phyloP scores from a whole-genome alignment of 805 yeast genomes.

The Barnettozyma wickerhamii region DNA sequence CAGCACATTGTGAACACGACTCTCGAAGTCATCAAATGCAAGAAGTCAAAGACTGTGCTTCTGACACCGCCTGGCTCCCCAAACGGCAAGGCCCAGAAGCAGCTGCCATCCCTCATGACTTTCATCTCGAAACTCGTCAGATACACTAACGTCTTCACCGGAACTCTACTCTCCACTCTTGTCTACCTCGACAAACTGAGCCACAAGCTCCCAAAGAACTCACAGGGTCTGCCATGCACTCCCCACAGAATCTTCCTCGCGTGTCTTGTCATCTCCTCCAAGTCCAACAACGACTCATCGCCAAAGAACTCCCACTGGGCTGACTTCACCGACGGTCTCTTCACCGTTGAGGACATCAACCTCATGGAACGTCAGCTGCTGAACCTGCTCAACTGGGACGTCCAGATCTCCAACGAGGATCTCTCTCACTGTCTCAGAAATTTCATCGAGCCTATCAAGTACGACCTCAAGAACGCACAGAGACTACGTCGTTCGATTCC shows the following conservation, averaged over 20 bases:
- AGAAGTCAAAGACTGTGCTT: slow-evolving; percentile 28
- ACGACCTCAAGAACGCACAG: slow-evolving; percentile 30
- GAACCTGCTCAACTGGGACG: slow-evolving; percentile 66
- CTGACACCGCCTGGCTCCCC: slow-evolving; percentile 33
- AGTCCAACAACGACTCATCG: slow-evolving; percentile 72
- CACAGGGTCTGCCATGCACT: slow-evolving; percentile 76
- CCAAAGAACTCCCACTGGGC: slow-evolving; percentile 82
- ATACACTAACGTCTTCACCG: slow-evolving; percentile 76
- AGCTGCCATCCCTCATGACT: slow-evolving; percentile 63
- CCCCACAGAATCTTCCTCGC: slow-evolving; percentile 74
- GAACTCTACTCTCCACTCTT: slow-evolving; percentile 69
- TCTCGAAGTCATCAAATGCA: slow-evolving; percentile 63
- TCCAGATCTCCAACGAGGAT: slow-evolving; percentile 63
- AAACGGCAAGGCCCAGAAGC: slow-evolving; percentile 16
- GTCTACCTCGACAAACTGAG: slow-evolving; percentile 63
- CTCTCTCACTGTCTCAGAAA: slow-evolving; percentile 62
- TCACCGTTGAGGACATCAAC: slow-evolving; percentile 63
- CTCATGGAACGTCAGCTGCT: slow-evolving; percentile 77
- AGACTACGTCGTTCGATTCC: slow-evolving; percentile 17
- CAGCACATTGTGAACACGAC: slow-evolving; percentile 64
- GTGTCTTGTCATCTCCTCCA: slow-evolving; percentile 67
- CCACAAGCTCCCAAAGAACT: slow-evolving; percentile 59
- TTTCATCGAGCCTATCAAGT: slow-evolving; percentile 72
- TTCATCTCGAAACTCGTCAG: slow-evolving; percentile 69
- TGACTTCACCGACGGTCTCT: slow-evolving; percentile 69